These are phyloP conservation scores for Rhizophagus clarus DNA, from an alignment of 192 early-diverging fungal species.

Conservation along the genomic window DNA sequence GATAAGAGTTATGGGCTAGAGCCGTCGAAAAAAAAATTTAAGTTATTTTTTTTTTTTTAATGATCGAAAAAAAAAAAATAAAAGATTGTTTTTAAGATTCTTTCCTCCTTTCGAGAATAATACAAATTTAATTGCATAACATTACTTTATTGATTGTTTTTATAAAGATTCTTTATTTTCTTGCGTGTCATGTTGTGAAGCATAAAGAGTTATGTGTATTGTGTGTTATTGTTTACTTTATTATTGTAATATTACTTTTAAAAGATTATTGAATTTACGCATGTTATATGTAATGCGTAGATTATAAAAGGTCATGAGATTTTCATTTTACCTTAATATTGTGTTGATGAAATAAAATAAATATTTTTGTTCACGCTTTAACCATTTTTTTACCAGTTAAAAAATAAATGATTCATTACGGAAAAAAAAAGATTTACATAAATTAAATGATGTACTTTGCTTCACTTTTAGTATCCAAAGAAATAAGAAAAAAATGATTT, in stretches of 20 bases:
- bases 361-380: too few species aligned
- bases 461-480: too few species aligned
- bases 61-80: neutral
- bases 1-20: neutral
- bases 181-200: neutral
- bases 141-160: neutral
- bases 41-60: too few species aligned
- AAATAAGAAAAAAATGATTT: too few species aligned
- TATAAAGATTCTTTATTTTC: neutral
- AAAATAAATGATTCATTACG: too few species aligned
- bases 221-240: neutral
- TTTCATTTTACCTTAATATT: neutral
- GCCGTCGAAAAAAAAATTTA: neutral
- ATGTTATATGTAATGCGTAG: neutral
- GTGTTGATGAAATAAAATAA: neutral
- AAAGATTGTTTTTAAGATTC: neutral
- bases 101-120: neutral
- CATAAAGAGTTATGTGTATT: neutral
- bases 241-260: neutral
- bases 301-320: neutral
- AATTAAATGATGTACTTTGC: neutral
- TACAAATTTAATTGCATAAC: neutral
- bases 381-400: too few species aligned
- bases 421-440: too few species aligned
- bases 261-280: neutral